These are phyloP conservation scores for Begonia fuchsioides DNA, from an alignment of 306 rosid species.

Conservation along the genomic window DNA sequence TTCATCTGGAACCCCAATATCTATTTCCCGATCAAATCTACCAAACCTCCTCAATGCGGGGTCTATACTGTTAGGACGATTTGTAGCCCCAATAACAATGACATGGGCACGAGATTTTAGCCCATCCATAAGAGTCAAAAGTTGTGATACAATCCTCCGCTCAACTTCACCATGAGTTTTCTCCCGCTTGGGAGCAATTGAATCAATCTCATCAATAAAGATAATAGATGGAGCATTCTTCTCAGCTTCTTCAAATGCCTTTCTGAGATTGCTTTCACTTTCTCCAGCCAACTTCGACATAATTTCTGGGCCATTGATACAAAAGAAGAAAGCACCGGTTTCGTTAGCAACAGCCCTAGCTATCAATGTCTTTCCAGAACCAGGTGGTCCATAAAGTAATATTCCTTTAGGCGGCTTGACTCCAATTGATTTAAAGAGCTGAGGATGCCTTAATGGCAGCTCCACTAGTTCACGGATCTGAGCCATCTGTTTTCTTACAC, in stretches of 20 bases:
- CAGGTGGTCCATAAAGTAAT: slow-evolving; percentile 27
- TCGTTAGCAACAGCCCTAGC: slow-evolving; percentile 26
- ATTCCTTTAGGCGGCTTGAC: slow-evolving; percentile 23
- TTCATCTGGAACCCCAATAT: slow-evolving; percentile 15
- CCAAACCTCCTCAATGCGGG: slow-evolving; percentile 14
- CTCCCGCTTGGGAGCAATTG: slow-evolving; percentile 14
- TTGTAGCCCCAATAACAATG: slow-evolving; percentile 12
- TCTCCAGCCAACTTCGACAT: slow-evolving; percentile 14
- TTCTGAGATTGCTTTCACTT: slow-evolving; percentile 14
- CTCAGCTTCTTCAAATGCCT: slow-evolving; percentile 11
- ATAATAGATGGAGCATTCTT: slow-evolving; percentile 10
- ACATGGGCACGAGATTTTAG: slow-evolving; percentile 14
- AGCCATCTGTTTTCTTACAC: slow-evolving; percentile 11
- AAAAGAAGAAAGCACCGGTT: slow-evolving; percentile 11
- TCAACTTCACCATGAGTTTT: slow-evolving; percentile 10
- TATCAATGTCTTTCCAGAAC: slow-evolving; percentile 24
- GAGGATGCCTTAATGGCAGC: slow-evolving; percentile 13
- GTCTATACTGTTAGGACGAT: slow-evolving; percentile 10
- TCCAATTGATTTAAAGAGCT: slow-evolving; percentile 10
- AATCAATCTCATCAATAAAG: slow-evolving; percentile 10
- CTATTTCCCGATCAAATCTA: slow-evolving; percentile 14
- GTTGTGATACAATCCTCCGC: slow-evolving; percentile 12
- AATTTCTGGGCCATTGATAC: slow-evolving; percentile 10
- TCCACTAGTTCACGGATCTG: slow-evolving; percentile 14
- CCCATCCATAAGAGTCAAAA: slow-evolving; percentile 15